Conservation (phyloP, 805 yeast species). For the Starmerella gropengiesseri region DNA sequence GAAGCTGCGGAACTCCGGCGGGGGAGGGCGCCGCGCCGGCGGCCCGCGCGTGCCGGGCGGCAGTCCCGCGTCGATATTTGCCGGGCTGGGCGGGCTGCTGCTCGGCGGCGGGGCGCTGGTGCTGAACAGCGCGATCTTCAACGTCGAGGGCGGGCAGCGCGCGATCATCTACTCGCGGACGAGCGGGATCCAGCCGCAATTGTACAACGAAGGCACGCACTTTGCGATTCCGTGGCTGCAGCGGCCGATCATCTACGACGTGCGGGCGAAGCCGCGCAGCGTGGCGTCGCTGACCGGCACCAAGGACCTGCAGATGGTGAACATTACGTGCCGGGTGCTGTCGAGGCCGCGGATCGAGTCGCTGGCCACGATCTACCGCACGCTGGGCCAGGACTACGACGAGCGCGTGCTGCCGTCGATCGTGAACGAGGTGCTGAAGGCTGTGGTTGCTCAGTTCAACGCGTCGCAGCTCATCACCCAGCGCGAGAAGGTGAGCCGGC, state of each 20-base stretch:
- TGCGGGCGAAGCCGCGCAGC: constrained; percentile 93
- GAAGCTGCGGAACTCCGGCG: constrained; percentile 10
- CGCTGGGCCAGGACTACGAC: constrained; percentile 89
- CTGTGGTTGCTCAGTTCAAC: constrained; percentile 96
- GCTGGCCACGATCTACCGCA: constrained; percentile 77
- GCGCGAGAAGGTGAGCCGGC: constrained; percentile 86
- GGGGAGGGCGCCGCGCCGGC: constrained; percentile 7
- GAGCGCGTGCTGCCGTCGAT: constrained; percentile 97
- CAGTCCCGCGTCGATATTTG: constrained; percentile 45
- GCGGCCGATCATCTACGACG: constrained; percentile 84
- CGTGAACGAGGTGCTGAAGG: constrained; percentile 90
- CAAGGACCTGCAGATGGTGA: constrained; percentile 97
- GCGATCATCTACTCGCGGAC: constrained; percentile 87
- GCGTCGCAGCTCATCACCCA: constrained; percentile 98
- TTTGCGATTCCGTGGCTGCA: constrained; percentile 89
- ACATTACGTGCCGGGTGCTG: constrained; percentile 95
- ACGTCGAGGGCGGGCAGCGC: constrained; percentile 98
- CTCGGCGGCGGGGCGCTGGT: constrained; percentile 48
- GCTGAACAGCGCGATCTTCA: constrained; percentile 49
- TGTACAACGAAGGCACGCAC: constrained; percentile 92
- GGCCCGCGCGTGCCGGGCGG: constrained; percentile 27
- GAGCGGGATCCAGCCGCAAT: constrained; percentile 70
- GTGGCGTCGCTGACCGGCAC: constrained; percentile 96
- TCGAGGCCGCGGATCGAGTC: constrained; percentile 74
- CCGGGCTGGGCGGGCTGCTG: constrained; percentile 53